These are phyloP conservation scores for Penicillium sp. DNA, from an alignment of 2,329 filamentous ascomycete species.

Conservation along the genomic window DNA sequence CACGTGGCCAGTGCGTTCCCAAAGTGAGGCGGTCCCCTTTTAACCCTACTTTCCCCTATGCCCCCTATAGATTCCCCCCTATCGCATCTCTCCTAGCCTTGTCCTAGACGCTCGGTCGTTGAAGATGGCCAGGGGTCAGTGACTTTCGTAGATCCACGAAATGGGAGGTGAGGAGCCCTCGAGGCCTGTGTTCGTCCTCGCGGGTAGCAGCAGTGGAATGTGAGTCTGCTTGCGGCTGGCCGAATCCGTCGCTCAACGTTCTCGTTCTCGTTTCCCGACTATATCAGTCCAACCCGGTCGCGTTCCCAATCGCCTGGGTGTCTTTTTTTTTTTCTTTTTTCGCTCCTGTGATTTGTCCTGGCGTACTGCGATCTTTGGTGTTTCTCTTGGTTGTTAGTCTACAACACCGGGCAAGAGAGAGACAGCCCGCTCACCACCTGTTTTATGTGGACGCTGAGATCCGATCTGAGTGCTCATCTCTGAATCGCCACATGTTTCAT, in stretches of 20 bases:
- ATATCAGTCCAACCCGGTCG: conserved; percentile 27
- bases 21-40: conserved; percentile 24
- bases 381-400: neutral
- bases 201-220: conserved; percentile 30
- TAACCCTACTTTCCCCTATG: neutral
- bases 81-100: no score
- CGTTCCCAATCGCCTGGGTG: conserved; percentile 18
- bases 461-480: neutral
- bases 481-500: no score
- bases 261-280: conserved; percentile 13
- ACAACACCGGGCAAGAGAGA: neutral
- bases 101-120: no score
- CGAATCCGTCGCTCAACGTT: conserved; percentile 23
- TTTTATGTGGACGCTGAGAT: no score
- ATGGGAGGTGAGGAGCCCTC: no score
- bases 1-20: conserved; percentile 25
- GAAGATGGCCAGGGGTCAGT: neutral
- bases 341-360: conserved; percentile 3
- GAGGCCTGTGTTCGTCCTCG: conserved; percentile 12
- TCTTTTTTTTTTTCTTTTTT: conserved; percentile 3
- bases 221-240: conserved; percentile 25
- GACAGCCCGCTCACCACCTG: no score
- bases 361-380: neutral
- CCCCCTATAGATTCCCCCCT: neutral
- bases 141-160: conserved; percentile 1